Evolutionary conservation across 2,329 filamentous ascomycete genomes (phyloP).

Genomic region (Trichoderma sp.): DNA sequence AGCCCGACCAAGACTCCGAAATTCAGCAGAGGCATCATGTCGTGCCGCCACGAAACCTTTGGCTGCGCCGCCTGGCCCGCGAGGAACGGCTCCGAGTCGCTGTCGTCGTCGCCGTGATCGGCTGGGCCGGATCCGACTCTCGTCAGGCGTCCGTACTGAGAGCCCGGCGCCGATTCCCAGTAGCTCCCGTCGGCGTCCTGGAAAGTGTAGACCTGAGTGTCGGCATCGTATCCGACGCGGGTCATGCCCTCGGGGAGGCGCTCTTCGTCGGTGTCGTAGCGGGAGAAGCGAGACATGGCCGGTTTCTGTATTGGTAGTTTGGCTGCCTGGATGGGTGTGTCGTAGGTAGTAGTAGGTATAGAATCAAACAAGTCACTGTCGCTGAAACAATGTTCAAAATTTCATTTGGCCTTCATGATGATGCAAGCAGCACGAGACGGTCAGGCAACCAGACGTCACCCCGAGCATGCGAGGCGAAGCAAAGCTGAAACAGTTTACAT

Average conservation of each 20-base stretch:
- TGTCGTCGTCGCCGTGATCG: constrained; percentile 30
- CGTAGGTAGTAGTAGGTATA: neutral
- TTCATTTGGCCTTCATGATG: neutral
- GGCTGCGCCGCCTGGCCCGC: constrained; percentile 28
- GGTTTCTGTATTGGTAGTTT: neutral
- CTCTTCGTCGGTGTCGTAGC: constrained; percentile 50
- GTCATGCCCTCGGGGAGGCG: constrained; percentile 58
- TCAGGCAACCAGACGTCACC: neutral
- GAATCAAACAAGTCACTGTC: neutral
- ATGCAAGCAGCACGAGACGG: neutral
- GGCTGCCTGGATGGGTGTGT: neutral
- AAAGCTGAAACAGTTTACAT: neutral
- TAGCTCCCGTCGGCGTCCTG: constrained; percentile 49
- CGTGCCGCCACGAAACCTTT: constrained; percentile 51
- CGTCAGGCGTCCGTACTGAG: constrained; percentile 50
- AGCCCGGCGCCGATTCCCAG: constrained; percentile 55
- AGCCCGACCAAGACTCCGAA: constrained; percentile 58
- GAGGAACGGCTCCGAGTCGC: constrained; percentile 39
- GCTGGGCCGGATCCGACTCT: constrained; percentile 39
- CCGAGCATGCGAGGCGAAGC: neutral
- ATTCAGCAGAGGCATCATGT: constrained; percentile 58
- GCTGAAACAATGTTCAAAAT: neutral
- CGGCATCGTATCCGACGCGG: constrained; percentile 58
- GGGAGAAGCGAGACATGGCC: constrained; percentile 47
- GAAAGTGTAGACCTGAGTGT: constrained; percentile 56